These are phyloP conservation scores for Cryptococcus floricola DNA, from an alignment of 1,284 basidiomycete species.

Conservation along the genomic window DNA sequence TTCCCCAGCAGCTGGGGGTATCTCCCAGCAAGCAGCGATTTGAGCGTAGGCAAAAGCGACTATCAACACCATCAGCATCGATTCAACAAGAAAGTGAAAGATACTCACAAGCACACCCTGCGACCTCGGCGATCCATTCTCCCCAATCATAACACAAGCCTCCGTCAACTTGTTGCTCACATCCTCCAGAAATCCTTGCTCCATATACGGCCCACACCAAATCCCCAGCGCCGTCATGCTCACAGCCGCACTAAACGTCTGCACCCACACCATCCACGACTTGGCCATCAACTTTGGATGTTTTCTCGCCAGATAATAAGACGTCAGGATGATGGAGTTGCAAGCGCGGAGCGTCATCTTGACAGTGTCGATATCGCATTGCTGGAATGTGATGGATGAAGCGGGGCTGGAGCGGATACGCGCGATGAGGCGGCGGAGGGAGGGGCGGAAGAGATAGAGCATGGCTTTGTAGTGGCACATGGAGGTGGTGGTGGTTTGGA, in stretches of 20 bases:
- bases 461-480: conserved; percentile 41
- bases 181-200: conserved; percentile 18
- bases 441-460: conserved; percentile 39
- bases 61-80: conserved; percentile 2
- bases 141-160: conserved; percentile 32
- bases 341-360: conserved; percentile 33
- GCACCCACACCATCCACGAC: conserved; percentile 40
- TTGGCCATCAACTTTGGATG: conserved; percentile 36
- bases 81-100: neutral
- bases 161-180: conserved; percentile 32
- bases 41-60: conserved; percentile 35
- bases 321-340: conserved; percentile 28
- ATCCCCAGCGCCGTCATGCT: conserved; percentile 41
- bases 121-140: conserved; percentile 29
- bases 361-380: conserved; percentile 26
- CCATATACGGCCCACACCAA: conserved; percentile 38
- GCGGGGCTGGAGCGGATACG: conserved; percentile 21
- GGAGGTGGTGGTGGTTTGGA: conserved; percentile 25
- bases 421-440: conserved; percentile 33
- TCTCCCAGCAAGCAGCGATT: conserved; percentile 29
- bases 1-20: conserved; percentile 35
- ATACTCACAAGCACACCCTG: conserved; percentile 28
- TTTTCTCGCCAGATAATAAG: conserved; percentile 31
- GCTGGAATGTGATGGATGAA: conserved; percentile 17
- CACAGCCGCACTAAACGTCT: conserved; percentile 41